phyloP scores from a whole-genome alignment of 768 basidiomycete species.

The Lactifluus volemus region DNA sequence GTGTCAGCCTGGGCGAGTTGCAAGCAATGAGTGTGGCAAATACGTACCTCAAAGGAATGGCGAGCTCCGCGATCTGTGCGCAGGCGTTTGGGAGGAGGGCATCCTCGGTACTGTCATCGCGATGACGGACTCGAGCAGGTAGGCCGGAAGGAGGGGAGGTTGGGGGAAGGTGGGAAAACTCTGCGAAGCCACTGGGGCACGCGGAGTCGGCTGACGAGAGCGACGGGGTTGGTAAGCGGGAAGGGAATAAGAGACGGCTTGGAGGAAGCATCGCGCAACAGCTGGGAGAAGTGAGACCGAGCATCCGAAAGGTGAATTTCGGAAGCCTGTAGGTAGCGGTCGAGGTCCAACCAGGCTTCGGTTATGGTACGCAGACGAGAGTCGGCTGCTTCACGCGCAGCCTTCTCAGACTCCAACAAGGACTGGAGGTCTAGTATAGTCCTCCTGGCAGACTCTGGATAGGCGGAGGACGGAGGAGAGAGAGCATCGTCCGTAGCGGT shows the following conservation, averaged over 20 bases:
- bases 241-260: constrained; percentile 12
- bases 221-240: constrained; percentile 11
- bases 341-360: constrained; percentile 18
- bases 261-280: constrained; percentile 14
- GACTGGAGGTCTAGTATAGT: constrained; percentile 17
- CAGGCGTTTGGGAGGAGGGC: constrained; percentile 40
- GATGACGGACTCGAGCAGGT: constrained; percentile 33
- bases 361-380: constrained; percentile 15
- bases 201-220: neutral
- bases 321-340: constrained; percentile 14
- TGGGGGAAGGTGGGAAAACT: constrained; percentile 29
- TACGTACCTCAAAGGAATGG: constrained; percentile 25
- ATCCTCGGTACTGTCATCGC: constrained; percentile 37
- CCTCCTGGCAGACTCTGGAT: constrained; percentile 16
- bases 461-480: constrained; percentile 3
- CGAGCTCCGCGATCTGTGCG: constrained; percentile 33
- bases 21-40: neutral
- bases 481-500: constrained; percentile 2
- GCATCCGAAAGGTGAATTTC: constrained; percentile 16
- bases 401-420: constrained; percentile 14
- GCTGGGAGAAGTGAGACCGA: constrained; percentile 18
- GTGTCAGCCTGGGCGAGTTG: neutral
- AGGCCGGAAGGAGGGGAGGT: constrained; percentile 34
- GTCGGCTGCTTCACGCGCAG: constrained; percentile 18
- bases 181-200: constrained; percentile 20